Evolutionary conservation across 257 asterid species (phyloP).

Genomic region (Penstemon eatonii): DNA sequence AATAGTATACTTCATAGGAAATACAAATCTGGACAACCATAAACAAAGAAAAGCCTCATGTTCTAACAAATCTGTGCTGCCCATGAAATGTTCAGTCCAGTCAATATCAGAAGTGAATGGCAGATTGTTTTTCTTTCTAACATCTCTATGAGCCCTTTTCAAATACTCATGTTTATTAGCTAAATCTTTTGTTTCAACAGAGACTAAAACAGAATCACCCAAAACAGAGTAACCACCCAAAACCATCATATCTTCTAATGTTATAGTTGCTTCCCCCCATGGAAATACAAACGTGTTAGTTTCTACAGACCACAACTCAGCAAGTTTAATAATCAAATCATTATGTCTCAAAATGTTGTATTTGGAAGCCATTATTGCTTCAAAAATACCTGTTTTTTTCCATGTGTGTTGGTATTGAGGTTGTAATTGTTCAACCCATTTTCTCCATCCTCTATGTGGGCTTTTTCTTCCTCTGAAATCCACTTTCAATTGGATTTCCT

Average conservation of each 20-base stretch:
- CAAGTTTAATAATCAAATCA: conserved; percentile 20
- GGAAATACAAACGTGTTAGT: conserved; percentile 27
- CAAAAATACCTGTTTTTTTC: conserved; percentile 25
- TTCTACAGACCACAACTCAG: conserved; percentile 22
- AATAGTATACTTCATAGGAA: not conserved
- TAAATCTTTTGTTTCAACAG: not conserved
- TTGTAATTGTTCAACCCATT: conserved; percentile 21
- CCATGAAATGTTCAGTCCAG: not conserved
- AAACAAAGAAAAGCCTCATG: conserved; percentile 23
- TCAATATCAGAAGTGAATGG: too few species aligned
- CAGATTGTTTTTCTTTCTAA: not conserved
- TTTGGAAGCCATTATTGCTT: conserved; percentile 24
- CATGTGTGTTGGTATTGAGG: conserved; percentile 12
- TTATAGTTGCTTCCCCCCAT: conserved; percentile 29
- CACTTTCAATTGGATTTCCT: conserved; percentile 6
- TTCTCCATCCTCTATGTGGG: conserved; percentile 20
- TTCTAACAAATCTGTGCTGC: conserved; percentile 2
- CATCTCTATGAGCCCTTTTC: not conserved
- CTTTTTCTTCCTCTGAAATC: conserved; percentile 1
- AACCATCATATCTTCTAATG: conserved; percentile 31
- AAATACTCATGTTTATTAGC: not conserved
- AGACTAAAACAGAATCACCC: conserved; percentile 11
- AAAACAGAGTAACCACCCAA: conserved; percentile 29
- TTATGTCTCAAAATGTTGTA: not conserved
- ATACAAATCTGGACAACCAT: conserved; percentile 23